phyloP scores from a whole-genome alignment of 2,329 filamentous ascomycete species.

The Akanthomyces muscarius region DNA sequence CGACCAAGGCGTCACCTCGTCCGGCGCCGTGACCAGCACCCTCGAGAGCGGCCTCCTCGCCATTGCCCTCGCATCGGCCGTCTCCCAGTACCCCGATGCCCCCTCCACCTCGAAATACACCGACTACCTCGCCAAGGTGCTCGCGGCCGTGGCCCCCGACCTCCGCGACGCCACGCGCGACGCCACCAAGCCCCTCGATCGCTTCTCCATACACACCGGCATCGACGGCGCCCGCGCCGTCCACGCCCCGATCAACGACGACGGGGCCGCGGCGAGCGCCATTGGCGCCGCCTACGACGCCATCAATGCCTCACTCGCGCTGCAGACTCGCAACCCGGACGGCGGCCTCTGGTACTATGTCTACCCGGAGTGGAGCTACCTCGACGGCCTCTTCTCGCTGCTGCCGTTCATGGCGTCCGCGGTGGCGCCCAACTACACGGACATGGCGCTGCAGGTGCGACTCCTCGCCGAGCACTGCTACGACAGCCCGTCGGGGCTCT shows the following conservation, averaged over 20 bases:
- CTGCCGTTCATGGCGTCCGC: conserved; percentile 35
- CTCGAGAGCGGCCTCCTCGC: conserved; percentile 25
- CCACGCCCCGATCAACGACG: not conserved
- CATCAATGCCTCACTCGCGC: conserved; percentile 20
- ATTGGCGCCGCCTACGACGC: conserved; percentile 18
- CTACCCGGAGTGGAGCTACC: conserved; percentile 50
- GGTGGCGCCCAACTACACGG: conserved; percentile 18
- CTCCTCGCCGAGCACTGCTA: conserved; percentile 20
- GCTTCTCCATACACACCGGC: conserved; percentile 23
- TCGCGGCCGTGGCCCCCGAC: conserved; percentile 18
- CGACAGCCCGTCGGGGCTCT: conserved; percentile 17
- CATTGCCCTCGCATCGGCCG: conserved; percentile 20
- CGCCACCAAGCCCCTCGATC: conserved; percentile 22
- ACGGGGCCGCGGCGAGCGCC: not conserved
- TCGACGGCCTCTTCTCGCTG: conserved; percentile 50
- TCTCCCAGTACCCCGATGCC: conserved; percentile 19
- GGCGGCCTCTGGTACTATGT: conserved; percentile 36
- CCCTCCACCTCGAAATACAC: not conserved
- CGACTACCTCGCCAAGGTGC: conserved; percentile 19
- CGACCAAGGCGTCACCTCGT: conserved; percentile 23
- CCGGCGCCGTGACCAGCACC: conserved; percentile 22
- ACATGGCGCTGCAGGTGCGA: conserved; percentile 23
- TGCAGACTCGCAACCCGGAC: conserved; percentile 29
- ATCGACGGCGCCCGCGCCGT: conserved; percentile 17
- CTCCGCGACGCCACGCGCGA: conserved; percentile 18